Evolutionary conservation across 345 rosid genomes (phyloP).

Genomic region (Erucastrum elatum): DNA sequence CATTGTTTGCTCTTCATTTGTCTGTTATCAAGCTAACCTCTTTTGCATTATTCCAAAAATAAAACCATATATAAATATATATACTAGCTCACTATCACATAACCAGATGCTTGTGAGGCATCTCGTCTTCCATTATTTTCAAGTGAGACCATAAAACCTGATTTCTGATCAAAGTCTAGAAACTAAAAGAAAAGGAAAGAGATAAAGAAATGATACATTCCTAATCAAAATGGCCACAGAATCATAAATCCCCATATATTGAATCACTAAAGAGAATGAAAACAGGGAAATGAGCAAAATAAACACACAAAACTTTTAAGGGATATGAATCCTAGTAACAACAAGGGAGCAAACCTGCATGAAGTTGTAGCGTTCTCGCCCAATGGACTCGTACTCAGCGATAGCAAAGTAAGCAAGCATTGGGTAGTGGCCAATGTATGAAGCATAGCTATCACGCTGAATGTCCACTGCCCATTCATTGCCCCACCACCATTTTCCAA

Average conservation of each 20-base stretch:
- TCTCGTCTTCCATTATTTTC: too few species aligned
- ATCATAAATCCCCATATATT: neutral
- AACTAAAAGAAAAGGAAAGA: too few species aligned
- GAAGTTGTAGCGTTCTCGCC: conserved; percentile 87
- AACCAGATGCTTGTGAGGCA: too few species aligned
- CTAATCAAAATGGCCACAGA: neutral
- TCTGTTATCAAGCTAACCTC: neutral
- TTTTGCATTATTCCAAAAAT: neutral
- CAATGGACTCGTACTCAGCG: conserved; percentile 90
- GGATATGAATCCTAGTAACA: neutral
- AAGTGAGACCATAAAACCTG: neutral
- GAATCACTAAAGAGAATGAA: neutral
- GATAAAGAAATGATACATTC: too few species aligned
- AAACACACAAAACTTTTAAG: neutral
- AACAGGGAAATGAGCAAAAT: neutral
- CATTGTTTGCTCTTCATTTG: neutral
- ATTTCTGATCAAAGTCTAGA: neutral
- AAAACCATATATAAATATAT: neutral
- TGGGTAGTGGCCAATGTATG: conserved; percentile 84
- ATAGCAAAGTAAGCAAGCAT: conserved; percentile 79
- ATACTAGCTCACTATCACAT: neutral
- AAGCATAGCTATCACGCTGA: conserved; percentile 90
- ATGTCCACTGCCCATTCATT: conserved; percentile 90
- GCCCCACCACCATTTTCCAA: neutral
- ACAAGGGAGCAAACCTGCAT: conserved; percentile 57